Base-by-base conservation (phyloP, 2,329 filamentous ascomycete species). In the Sporothrix luriei region DNA sequence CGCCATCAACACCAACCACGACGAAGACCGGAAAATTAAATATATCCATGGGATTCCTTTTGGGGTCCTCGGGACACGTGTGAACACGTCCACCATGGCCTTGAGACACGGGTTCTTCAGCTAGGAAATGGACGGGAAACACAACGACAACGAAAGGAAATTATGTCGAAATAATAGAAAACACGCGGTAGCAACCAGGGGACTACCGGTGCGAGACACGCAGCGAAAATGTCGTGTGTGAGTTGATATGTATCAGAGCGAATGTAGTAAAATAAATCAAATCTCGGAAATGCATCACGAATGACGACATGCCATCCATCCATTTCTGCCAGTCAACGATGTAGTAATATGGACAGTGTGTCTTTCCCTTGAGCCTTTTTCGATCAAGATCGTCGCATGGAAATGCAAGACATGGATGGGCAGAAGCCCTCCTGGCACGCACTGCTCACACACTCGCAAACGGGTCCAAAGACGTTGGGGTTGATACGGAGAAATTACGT, bases 251-350 rank as follows among this genome's bases (percentile, higher is more conserved):
- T 33, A 33, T 33, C 33, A 7, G 7, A 7, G 9, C 33, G 33
- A 33, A 29, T 29, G 29, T 29, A 3, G 29, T 29, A 29, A 29
- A 62, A 62, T 62, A 66, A 51, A 40, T 52, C 29, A 52, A 66
- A 51, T 51, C 48, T 40, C 29, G 24, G 64, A 43, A 38, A 54
- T n/a, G 49, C 33, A 54, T 46, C 49, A n/a, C 33, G 33, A 46
- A 66, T 66, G 64, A 66, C 49, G 64, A 55, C 49, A 66, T 66
- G 46, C n/a, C 49, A 6, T 49, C n/a, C 49, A 6, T 49, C 24
- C 61, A 49, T 48, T 64, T 26, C 46, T 46, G 33, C 14, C 11
- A 43, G 11, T 43, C 9, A 10, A 19, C 24, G 38, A 9, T n/a
- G 4, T 21, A 16, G 26, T 38, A 10, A 26, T n/a, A 62, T n/a